Percentiles rank a stretch among this genome's conserved stretches.
These are phyloP conservation scores for Esteya vermicola DNA, from an alignment of 2,329 filamentous ascomycete species.

Conservation along the genomic window DNA sequence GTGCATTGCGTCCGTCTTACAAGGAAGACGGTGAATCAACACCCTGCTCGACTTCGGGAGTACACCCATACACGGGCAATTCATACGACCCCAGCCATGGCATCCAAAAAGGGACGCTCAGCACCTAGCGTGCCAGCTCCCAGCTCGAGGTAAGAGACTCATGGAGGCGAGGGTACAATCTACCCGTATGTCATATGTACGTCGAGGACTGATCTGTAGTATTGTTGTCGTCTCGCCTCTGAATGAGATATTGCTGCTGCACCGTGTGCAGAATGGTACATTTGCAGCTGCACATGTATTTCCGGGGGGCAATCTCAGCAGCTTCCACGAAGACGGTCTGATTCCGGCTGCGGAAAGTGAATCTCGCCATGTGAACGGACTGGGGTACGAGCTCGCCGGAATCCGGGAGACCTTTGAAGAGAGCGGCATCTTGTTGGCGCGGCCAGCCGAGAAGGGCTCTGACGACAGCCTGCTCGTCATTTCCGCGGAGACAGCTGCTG, in stretches of 20 bases:
- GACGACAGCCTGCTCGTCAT: constrained; percentile 36
- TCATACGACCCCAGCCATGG: neutral
- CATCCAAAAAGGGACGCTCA: no score
- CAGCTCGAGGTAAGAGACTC: constrained; percentile 4
- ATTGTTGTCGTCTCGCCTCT: constrained; percentile 72
- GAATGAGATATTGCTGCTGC: constrained; percentile 80
- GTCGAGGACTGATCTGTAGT: constrained; percentile 26
- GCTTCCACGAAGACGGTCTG: constrained; percentile 56
- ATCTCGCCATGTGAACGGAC: constrained; percentile 53
- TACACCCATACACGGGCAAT: no score
- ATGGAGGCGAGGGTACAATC: no score
- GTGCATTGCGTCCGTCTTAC: no score
- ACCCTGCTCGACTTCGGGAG: no score
- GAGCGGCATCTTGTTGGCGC: constrained; percentile 72
- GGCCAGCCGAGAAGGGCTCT: constrained; percentile 2
- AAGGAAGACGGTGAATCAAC: no score
- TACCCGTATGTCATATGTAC: no score
- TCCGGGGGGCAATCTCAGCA: constrained; percentile 73
- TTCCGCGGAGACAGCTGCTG: constrained; percentile 35
- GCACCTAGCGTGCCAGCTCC: constrained; percentile 4
- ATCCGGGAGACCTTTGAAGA: constrained; percentile 92
- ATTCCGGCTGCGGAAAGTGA: constrained; percentile 27
- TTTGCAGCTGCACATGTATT: constrained; percentile 94
- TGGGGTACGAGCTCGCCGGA: constrained; percentile 66
- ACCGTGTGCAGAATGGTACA: constrained; percentile 66